Evolutionary conservation across 2,329 filamentous ascomycete genomes (phyloP).

Genomic region (Calonectria fujianensis): DNA sequence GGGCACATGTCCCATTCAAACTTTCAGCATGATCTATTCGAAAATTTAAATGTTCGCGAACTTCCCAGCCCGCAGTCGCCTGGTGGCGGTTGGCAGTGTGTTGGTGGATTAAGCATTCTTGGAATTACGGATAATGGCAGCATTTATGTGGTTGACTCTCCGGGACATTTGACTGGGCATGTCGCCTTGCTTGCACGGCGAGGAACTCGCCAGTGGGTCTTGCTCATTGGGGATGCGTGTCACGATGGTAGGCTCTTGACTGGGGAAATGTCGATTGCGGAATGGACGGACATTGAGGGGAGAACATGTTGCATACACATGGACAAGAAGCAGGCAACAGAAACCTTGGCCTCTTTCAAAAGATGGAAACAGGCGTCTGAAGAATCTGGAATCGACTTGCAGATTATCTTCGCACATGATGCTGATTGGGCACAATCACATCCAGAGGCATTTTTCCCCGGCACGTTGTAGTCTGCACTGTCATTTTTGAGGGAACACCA

Average conservation of each 20-base stretch:
- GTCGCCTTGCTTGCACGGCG: conserved; percentile 7
- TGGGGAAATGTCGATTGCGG: conserved; percentile 71
- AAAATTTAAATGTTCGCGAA: conserved; percentile 38
- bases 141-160: conserved; percentile 24
- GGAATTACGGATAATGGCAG: conserved; percentile 10
- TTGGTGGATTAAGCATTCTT: not conserved
- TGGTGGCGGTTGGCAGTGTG: not conserved
- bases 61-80: conserved; percentile 1
- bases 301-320: conserved; percentile 5
- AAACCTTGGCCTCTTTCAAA: not conserved
- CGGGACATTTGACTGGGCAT: conserved; percentile 35
- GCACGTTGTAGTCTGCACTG: not conserved
- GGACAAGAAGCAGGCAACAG: conserved; percentile 8
- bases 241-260: conserved; percentile 71
- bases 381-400: not conserved
- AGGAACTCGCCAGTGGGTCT: conserved; percentile 43
- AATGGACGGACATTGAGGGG: conserved; percentile 45
- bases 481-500: too few relatives aligned
- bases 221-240: conserved; percentile 72
- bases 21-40: conserved; percentile 50
- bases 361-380: not conserved
- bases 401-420: not conserved
- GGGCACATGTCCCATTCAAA: not conserved
- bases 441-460: not conserved
- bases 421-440: not conserved